Evolutionary conservation across 371 early-diverging fungal species (phyloP), one percentile per base, ranked within the genome.

Genomic region (Syncephalastrum monosporum): DNA sequence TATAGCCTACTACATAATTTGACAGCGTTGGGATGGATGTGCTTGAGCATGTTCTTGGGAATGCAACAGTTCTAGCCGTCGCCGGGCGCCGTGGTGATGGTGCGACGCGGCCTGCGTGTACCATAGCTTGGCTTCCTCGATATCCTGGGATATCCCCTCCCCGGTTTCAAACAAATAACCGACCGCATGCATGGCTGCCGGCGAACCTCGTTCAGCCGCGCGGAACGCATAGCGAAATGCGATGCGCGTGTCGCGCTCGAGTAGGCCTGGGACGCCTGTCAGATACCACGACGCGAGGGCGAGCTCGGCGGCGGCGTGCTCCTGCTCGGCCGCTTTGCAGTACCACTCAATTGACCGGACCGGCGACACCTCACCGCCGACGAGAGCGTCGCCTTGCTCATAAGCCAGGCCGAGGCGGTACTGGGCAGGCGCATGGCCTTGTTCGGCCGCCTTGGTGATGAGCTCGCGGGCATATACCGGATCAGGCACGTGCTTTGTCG

Each of bases 341-440:
- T 96, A 97, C 96, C 98, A 99, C 3, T 90, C 91, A 63, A 98
- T 94, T 5, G 95, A 93, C 46, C 89, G 70, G 38, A 87, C 77
- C 0, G 98, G 84, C 63, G 97, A 93, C 1, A 88, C 75, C 3
- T 90, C 88, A 53, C 92, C 89, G 5, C 83, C 87, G 46, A 98
- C 75, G 6, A 79, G 71, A 6, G 29, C 8, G 21, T 52, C 25
- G 3, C 98, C 99, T 63, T 95, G 90, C 76, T 98, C 97, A 72
- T 95, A 96, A 47, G 90, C 92, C 50, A 87, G 80, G 1, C 97
- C 99, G 4, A 99, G 83, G 49, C 90, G 89, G 68, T 87, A 90
- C 67, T 94, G 95, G 19, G 96, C 92, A 15, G 91, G 93, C 21
- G 93, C 88, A 75, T 97, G 96, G 7, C 96, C 96, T 27, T 92